Evolutionary conservation across 164 flowering plant genomes (phyloP).

Genomic region (Sextonia rubra): DNA sequence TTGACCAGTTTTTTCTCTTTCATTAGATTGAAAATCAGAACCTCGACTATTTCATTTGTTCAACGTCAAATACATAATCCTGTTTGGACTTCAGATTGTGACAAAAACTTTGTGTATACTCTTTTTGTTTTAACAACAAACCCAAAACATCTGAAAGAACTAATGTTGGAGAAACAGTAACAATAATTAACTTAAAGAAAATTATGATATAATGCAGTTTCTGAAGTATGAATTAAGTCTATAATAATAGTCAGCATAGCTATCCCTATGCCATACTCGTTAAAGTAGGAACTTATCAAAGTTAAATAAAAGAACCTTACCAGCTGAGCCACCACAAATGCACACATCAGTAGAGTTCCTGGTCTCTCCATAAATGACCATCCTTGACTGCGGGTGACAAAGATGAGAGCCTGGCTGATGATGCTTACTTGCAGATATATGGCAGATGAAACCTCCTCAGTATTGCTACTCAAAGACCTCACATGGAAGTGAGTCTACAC

Average conservation of each 20-base stretch:
- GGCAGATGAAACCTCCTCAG: slow-evolving; percentile 45
- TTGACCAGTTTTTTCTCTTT: not conserved
- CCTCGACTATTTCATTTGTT: not conserved
- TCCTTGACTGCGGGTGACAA: slow-evolving; percentile 70
- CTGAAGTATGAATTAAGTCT: not conserved
- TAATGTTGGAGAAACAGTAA: not conserved
- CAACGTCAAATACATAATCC: not conserved
- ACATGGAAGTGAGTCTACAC: slow-evolving; percentile 44
- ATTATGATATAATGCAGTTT: not conserved
- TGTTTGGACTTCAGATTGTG: too few species aligned
- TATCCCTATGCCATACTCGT: not conserved
- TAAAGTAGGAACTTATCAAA: not conserved
- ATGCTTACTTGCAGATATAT: slow-evolving; percentile 66
- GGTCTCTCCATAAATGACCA: slow-evolving; percentile 84
- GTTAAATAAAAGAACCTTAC: slow-evolving; percentile 26
- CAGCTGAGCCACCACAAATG: slow-evolving; percentile 86
- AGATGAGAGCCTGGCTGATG: slow-evolving; percentile 59
- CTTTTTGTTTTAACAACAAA: too few species aligned
- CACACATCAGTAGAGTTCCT: slow-evolving; percentile 68
- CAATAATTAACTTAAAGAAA: too few species aligned
- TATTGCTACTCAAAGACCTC: slow-evolving; percentile 16
- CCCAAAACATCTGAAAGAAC: not conserved
- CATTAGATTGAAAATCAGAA: not conserved
- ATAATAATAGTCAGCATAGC: not conserved
- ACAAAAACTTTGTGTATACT: too few species aligned